Evolutionary conservation across 75 land plant genomes (phyloP), one percentile per base, ranked within the genome.

Genomic region (Sequoiadendron giganteum): DNA sequence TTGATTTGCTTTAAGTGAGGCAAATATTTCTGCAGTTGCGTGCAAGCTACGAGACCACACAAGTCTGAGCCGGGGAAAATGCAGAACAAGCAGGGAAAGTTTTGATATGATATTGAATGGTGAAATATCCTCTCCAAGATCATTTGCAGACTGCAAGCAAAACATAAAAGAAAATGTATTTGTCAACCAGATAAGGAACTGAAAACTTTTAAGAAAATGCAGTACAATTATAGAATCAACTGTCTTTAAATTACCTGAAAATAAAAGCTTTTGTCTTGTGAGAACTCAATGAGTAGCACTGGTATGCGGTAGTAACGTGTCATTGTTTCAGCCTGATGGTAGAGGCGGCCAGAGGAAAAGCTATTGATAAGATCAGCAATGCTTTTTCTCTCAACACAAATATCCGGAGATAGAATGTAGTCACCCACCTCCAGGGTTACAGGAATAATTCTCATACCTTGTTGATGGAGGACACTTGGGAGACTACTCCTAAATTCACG

Each of bases 21-120:
- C 91, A 92, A 97, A 98, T 88, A 97, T 95, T 86, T 98, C 99
- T n/a, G 98, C 99, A 86, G 99, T 98, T 72, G 99, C 99, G 94
- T 98, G 98, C 86, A 98, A 88, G 88, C 98, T 97, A 38, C 99
- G 97, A 54, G 99, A 98, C 99, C 99, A 98, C 9, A 98, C 93
- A 43, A 98, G 91, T 18, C 99, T 95, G n/a, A 98, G 93, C 39
- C 99, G 97, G 34, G 99, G 99, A 86, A 98, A 98, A 91, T 98
- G 99, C 45, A 98, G 90, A 70, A 94, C 99, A 56, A 98, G 95
- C 79, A 98, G 88, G 14, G 97, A 96, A 42, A 98, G 88, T 90
- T 97, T 98, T 32, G 99, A 98, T 77, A 98, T 93, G 18, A 98
- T 94, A 92, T 85, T 98, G 70, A 90, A 87, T 14, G 94, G 97